These are phyloP conservation scores for Deinandra increscens DNA, from an alignment of 129 eudicot species.

Conservation along the genomic window DNA sequence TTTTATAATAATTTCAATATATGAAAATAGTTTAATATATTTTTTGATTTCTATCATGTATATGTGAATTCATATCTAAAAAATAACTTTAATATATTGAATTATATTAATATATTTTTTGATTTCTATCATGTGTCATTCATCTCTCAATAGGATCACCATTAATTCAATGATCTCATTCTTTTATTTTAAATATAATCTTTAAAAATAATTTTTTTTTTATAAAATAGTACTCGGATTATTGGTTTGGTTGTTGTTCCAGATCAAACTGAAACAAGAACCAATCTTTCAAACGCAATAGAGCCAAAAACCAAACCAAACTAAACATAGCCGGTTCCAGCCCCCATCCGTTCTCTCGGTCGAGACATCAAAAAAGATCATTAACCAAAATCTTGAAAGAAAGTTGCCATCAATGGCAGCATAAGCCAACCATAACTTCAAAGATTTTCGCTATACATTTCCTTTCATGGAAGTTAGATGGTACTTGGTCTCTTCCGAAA, in stretches of 20 bases:
- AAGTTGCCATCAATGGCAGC: background rate
- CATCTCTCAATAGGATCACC: too few species aligned
- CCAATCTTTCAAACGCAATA: background rate
- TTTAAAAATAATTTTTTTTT: too few species aligned
- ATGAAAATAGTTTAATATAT: too few species aligned
- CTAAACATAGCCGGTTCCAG: background rate
- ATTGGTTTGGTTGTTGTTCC: background rate
- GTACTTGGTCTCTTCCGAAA: constrained; percentile 19
- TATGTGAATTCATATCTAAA: too few species aligned
- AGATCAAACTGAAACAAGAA: background rate
- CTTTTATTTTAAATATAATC: too few species aligned
- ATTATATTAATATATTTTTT: too few species aligned
- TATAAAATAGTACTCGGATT: too few species aligned
- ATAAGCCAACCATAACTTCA: constrained; percentile 13
- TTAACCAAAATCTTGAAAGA: constrained; percentile 5
- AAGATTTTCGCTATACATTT: constrained; percentile 28
- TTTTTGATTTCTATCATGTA: too few species aligned
- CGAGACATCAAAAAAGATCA: background rate
- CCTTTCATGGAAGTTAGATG: background rate
- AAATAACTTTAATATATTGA: too few species aligned
- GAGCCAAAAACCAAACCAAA: background rate
- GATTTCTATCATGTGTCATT: too few species aligned
- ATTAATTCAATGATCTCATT: too few species aligned
- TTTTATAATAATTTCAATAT: too few species aligned
- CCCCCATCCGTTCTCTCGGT: background rate